These are phyloP conservation scores for Trifolium fragiferum DNA, from an alignment of 306 rosid species.

Conservation along the genomic window DNA sequence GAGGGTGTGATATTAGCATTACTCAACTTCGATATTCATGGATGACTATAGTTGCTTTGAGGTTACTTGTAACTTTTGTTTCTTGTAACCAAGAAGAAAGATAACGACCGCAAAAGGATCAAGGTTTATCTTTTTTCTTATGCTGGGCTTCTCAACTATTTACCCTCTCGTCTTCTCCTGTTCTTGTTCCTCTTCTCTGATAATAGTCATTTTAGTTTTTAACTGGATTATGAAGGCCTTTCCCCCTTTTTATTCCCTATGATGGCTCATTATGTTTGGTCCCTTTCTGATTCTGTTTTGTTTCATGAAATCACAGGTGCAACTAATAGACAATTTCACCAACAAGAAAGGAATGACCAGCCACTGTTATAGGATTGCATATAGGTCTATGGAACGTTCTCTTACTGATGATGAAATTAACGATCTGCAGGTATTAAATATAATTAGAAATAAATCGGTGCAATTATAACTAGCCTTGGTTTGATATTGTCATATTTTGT, in stretches of 20 bases:
- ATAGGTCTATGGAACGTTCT: conserved; percentile 94
- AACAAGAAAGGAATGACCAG: conserved; percentile 98
- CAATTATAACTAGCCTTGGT: conserved; percentile 6
- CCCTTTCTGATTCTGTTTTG: conserved; percentile 32
- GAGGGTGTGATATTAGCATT: too few species aligned
- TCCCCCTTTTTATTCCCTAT: neutral
- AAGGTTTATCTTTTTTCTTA: neutral
- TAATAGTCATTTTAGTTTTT: conserved; percentile 15
- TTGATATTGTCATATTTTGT: conserved; percentile 21
- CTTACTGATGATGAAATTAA: conserved; percentile 96
- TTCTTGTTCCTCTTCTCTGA: neutral
- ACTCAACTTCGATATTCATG: neutral
- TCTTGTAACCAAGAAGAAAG: conserved; percentile 5
- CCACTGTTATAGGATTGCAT: conserved; percentile 94
- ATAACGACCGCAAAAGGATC: neutral
- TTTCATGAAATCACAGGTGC: conserved; percentile 64
- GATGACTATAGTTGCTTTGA: neutral
- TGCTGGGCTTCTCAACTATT: conserved; percentile 1
- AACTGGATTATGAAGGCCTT: neutral
- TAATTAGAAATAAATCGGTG: conserved; percentile 20
- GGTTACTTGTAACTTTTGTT: neutral
- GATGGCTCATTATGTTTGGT: neutral
- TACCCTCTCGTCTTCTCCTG: neutral
- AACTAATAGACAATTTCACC: conserved; percentile 91
- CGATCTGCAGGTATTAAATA: conserved; percentile 54